phyloP scores from a whole-genome alignment of 495 filamentous ascomycete species.

The Penicillium manginii region DNA sequence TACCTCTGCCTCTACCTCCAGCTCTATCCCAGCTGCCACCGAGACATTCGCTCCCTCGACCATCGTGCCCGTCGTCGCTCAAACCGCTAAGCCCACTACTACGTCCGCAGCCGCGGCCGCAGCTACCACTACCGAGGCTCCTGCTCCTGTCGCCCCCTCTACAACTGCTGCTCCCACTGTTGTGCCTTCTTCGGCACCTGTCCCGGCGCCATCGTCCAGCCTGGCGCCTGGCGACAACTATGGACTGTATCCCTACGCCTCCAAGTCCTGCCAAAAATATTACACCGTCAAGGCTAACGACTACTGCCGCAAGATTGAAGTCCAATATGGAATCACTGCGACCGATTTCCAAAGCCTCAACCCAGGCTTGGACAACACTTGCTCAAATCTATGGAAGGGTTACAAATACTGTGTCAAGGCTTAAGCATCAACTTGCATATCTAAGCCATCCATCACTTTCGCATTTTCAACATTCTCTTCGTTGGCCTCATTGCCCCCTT shows the following conservation, averaged over 20 bases:
- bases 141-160: constrained; percentile 1
- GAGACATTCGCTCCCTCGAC: constrained; percentile 13
- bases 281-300: constrained; percentile 45
- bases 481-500: not conserved
- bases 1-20: not conserved
- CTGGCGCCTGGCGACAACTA: constrained; percentile 2
- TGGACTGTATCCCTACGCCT: constrained; percentile 38
- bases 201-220: constrained; percentile 4
- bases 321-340: constrained; percentile 27
- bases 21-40: constrained; percentile 4
- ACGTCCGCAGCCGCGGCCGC: constrained; percentile 10
- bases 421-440: constrained; percentile 5
- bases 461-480: constrained; percentile 4
- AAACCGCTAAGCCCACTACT: constrained; percentile 18
- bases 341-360: constrained; percentile 43
- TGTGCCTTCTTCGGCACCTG: constrained; percentile 16
- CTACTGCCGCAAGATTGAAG: constrained; percentile 44
- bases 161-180: constrained; percentile 20
- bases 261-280: constrained; percentile 44
- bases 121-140: constrained; percentile 9
- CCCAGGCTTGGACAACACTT: constrained; percentile 38
- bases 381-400: constrained; percentile 44
- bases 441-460: constrained; percentile 1
- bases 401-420: constrained; percentile 45
- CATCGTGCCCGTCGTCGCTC: constrained; percentile 17